phyloP scores from a whole-genome alignment of 1,284 basidiomycete genomes.

The Austroboletus novae-zelandiae region DNA sequence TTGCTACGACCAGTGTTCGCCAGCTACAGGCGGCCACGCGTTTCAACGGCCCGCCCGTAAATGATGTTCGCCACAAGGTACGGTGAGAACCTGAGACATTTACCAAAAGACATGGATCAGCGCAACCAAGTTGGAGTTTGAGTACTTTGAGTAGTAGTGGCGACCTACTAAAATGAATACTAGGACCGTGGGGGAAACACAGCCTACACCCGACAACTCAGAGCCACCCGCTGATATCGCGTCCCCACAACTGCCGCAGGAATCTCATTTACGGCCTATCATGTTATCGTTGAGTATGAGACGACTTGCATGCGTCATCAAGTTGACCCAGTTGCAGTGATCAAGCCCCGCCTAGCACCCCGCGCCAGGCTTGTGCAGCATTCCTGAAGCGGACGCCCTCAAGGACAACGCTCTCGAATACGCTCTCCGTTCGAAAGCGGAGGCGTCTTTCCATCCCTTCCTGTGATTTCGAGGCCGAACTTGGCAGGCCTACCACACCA shows the following conservation, averaged over 20 bases:
- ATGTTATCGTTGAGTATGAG: slow-evolving; percentile 33
- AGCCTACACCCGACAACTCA: background rate
- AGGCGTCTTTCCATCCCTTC: slow-evolving; percentile 33
- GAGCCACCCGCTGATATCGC: background rate
- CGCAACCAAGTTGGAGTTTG: too few relatives aligned
- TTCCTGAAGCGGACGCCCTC: slow-evolving; percentile 33
- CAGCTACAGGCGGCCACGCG: too few relatives aligned
- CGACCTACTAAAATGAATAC: slow-evolving; percentile 15
- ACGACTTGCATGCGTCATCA: slow-evolving; percentile 3
- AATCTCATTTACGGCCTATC: background rate
- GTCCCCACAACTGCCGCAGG: background rate
- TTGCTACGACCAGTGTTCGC: too few relatives aligned
- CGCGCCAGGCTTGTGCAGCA: slow-evolving; percentile 29
- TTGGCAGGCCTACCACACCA: slow-evolving; percentile 9
- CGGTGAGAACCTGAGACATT: too few relatives aligned
- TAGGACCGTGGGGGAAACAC: slow-evolving; percentile 11
- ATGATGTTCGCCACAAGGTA: too few relatives aligned
- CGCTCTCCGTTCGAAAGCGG: slow-evolving; percentile 30
- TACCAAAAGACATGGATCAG: too few relatives aligned
- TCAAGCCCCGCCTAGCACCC: slow-evolving; percentile 26
- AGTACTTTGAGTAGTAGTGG: too few relatives aligned
- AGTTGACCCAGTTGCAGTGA: slow-evolving; percentile 26
- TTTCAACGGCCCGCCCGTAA: too few relatives aligned
- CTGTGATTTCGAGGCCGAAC: slow-evolving; percentile 30
- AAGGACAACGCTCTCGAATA: slow-evolving; percentile 27